phyloP scores from a whole-genome alignment of 2,329 filamentous ascomycete genomes.

The Thielaviopsis cerberus region DNA sequence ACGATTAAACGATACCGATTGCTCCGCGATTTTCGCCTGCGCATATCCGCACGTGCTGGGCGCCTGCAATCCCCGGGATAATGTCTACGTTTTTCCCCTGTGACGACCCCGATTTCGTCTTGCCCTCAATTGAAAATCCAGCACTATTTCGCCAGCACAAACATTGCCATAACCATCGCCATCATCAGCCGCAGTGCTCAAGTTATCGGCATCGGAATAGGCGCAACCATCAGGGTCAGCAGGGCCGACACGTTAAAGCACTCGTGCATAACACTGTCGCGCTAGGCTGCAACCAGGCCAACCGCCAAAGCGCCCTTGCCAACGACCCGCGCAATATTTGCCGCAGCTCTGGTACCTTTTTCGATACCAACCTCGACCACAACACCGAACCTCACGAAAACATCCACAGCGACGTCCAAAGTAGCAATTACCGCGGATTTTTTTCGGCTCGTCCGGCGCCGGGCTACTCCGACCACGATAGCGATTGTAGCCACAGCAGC shows the following conservation, averaged over 20 bases:
- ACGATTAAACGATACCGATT: background rate
- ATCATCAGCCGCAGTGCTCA: background rate
- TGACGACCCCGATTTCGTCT: background rate
- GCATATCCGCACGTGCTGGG: background rate
- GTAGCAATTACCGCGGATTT: background rate
- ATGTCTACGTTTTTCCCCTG: background rate
- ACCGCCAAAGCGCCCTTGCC: background rate
- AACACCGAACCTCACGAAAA: background rate
- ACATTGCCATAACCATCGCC: no score
- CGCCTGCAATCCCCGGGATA: background rate
- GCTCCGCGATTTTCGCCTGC: background rate
- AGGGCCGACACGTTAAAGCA: background rate
- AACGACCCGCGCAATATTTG: background rate
- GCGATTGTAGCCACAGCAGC: background rate
- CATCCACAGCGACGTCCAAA: background rate
- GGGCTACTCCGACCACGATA: background rate
- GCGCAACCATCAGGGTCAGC: background rate
- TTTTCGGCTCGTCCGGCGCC: background rate
- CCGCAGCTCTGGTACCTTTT: background rate
- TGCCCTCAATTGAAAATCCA: background rate
- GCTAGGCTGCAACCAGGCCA: background rate
- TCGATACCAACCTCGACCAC: background rate
- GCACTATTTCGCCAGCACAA: background rate
- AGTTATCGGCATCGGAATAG: background rate
- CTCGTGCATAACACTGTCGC: background rate